Conservation (phyloP, 2,329 filamentous ascomycete genomes). For the Cryphonectria carpinicola region DNA sequence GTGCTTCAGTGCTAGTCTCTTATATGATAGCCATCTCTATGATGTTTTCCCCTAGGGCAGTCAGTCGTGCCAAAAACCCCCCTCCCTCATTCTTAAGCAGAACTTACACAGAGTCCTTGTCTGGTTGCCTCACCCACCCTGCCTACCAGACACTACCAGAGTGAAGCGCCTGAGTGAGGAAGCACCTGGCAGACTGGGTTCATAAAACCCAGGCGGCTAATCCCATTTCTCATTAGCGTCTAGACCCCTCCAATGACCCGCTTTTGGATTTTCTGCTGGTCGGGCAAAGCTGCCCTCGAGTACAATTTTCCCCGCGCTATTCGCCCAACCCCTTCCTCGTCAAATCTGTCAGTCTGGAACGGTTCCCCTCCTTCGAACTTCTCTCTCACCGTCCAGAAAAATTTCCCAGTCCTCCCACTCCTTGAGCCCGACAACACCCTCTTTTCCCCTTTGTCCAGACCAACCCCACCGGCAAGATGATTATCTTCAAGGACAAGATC, state of each 20-base stretch:
- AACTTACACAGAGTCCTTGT: no score
- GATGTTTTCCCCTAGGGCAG: background rate
- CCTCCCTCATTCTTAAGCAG: no score
- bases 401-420: background rate
- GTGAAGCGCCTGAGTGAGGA: no score
- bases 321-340: constrained; percentile 15
- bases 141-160: no score
- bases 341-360: constrained; percentile 20
- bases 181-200: no score
- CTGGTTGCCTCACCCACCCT: no score
- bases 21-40: background rate
- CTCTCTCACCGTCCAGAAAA: constrained; percentile 18
- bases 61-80: no score
- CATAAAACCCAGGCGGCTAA: constrained; percentile 10
- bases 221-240: constrained; percentile 17
- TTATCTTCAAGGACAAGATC: constrained; percentile 81
- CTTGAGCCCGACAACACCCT: constrained; percentile 35
- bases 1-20: background rate
- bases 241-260: constrained; percentile 18
- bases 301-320: constrained; percentile 28
- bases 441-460: constrained; percentile 24
- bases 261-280: constrained; percentile 23
- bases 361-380: constrained; percentile 14
- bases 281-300: constrained; percentile 1
- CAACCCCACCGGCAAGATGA: constrained; percentile 62